Evolutionary conservation across 164 flowering plant species (phyloP), one percentile per base, ranked within the genome.

Genomic region (Piper longum): DNA sequence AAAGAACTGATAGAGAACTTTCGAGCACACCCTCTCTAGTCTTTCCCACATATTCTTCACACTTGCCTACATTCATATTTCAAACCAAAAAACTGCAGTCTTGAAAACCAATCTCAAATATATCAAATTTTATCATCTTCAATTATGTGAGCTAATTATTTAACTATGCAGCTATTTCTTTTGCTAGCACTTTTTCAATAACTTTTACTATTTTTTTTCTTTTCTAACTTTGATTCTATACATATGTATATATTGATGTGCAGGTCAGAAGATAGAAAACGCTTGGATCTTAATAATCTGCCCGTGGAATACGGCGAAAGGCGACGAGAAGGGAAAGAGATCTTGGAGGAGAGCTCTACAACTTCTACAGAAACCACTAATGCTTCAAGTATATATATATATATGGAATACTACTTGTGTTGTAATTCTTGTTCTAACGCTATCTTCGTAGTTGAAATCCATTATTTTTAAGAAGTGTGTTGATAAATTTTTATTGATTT

Each of bases 201-300:
- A 43, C 62, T 62, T 65, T 5, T 44, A 48, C 66, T 69, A 66
- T 51, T 67, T 42, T 68, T 60, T 26, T 26, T 26, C 36, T 26
- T 26, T 26, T 26, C 36, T 26, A 26, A 26, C 36, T 26, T 26
- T 26, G 36, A 26, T 26, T 26, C 36, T 26, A 26, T 26, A 26
- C 36, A 26, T 26, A 26, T 26, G 36, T 26, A 26, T 26, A 26
- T 26, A 1, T 26, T 44, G 61, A 60, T 62, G 71, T 75, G 64
- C 86, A 92, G 98, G 98, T 81, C 86, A 74, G 74, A 83, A 7
- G 85, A 80, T 62, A 71, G 71, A 54, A 87, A 81, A 73, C 92
- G 91, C 8, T 72, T 92, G 65, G 96, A 93, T 80, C 97, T 92
- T 72, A 93, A 93, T 81, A 88, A 85, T 74, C 80, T 93, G 63